phyloP scores from a whole-genome alignment of 148 eudicot genomes.

The Camellia japonica region DNA sequence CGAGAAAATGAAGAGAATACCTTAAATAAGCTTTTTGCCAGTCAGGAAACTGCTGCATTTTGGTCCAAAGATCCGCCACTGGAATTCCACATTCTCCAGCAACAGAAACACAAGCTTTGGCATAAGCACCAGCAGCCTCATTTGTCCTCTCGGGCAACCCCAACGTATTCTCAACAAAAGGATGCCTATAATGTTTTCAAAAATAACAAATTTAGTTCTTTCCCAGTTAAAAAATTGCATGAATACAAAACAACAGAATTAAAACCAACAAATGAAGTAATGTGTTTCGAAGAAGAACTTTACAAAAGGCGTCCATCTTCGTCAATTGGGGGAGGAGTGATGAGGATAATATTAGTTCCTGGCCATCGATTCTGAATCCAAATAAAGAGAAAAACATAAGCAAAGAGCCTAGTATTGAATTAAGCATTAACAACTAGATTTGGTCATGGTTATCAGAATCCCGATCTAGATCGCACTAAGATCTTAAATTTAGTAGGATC shows the following conservation, averaged over 20 bases:
- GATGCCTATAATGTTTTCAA: slow-evolving; percentile 37
- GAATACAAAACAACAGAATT: background rate
- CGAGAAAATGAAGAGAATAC: slow-evolving; percentile 28
- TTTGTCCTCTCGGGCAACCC: slow-evolving; percentile 83
- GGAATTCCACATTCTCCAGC: slow-evolving; percentile 52
- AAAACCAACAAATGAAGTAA: background rate
- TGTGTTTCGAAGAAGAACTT: background rate
- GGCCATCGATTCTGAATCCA: slow-evolving; percentile 67
- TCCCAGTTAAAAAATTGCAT: background rate
- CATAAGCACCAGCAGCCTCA: slow-evolving; percentile 68
- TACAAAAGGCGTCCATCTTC: slow-evolving; percentile 74
- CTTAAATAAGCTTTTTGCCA: slow-evolving; percentile 61
- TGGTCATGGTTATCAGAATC: too few relatives aligned
- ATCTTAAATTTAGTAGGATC: too few relatives aligned
- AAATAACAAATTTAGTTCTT: background rate
- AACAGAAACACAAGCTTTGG: slow-evolving; percentile 63
- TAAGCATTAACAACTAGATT: too few relatives aligned
- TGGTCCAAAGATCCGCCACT: slow-evolving; percentile 68
- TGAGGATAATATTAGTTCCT: slow-evolving; percentile 42
- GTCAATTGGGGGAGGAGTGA: slow-evolving; percentile 91
- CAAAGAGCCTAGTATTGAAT: background rate
- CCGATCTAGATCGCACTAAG: too few relatives aligned
- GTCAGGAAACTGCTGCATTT: slow-evolving; percentile 66
- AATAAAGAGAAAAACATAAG: slow-evolving; percentile 5
- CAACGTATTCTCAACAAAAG: slow-evolving; percentile 45